These are phyloP conservation scores for Tuber calosporum DNA, from an alignment of 495 filamentous ascomycete genomes.

Conservation along the genomic window DNA sequence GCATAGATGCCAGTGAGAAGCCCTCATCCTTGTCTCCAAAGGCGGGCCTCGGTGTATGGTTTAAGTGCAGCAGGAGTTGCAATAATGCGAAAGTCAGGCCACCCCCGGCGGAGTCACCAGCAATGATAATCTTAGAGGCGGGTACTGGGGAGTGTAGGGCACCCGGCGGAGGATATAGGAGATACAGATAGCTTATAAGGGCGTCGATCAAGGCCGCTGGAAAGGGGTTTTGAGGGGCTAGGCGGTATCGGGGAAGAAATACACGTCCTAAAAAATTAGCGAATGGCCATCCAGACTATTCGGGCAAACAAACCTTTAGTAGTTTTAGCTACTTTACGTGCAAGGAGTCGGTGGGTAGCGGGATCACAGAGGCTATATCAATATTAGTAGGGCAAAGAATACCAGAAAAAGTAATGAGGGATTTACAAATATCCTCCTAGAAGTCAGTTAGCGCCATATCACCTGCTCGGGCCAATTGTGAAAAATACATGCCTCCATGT, in stretches of 20 bases:
- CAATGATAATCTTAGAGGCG: constrained; percentile 64
- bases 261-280: constrained; percentile 45
- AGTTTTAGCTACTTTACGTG: constrained; percentile 48
- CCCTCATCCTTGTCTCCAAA: constrained; percentile 14
- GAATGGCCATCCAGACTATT: background rate
- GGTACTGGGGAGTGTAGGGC: constrained; percentile 64
- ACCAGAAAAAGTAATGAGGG: background rate
- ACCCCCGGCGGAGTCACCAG: constrained; percentile 84
- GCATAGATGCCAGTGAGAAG: constrained; percentile 11
- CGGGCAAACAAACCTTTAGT: constrained; percentile 43
- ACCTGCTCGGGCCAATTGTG: background rate
- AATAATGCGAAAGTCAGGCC: constrained; percentile 66
- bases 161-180: constrained; percentile 70
- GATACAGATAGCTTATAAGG: constrained; percentile 70
- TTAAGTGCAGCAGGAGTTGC: constrained; percentile 65
- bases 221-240: constrained; percentile 78
- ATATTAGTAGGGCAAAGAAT: constrained; percentile 11
- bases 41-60: constrained; percentile 43
- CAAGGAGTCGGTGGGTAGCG: constrained; percentile 52
- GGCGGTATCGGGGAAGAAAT: constrained; percentile 77
- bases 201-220: constrained; percentile 76
- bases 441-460: background rate
- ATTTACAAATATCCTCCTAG: constrained; percentile 44
- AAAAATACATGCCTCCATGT: constrained; percentile 79
- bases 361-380: constrained; percentile 61